phyloP scores from a whole-genome alignment of 148 eudicot genomes.

The Arbutus unedo region DNA sequence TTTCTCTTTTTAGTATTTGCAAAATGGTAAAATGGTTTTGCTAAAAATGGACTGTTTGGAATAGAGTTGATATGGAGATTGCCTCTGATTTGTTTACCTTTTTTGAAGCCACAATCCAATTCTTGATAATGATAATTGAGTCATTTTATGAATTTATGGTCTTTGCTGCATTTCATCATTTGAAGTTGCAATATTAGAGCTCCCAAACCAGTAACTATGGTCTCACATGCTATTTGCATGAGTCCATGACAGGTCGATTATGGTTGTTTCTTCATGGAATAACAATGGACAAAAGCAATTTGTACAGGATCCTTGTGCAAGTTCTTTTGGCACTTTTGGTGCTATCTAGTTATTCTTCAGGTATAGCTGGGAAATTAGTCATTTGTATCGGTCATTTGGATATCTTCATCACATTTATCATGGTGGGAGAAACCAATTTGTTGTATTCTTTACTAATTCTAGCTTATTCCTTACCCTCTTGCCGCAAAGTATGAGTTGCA shows the following conservation, averaged over 20 bases:
- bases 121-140: conserved; percentile 88
- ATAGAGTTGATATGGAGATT: conserved; percentile 96
- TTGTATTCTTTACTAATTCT: too few relatives aligned
- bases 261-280: conserved; percentile 99
- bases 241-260: conserved; percentile 59
- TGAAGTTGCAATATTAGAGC: not conserved
- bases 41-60: conserved; percentile 12
- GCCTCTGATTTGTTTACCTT: conserved; percentile 94
- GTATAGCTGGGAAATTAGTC: not conserved
- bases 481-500: not conserved
- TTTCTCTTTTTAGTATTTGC: not conserved
- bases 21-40: not conserved
- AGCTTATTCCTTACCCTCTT: not conserved
- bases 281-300: conserved; percentile 98
- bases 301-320: conserved; percentile 97
- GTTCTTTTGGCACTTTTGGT: conserved; percentile 22
- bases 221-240: conserved; percentile 18
- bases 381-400: too few relatives aligned
- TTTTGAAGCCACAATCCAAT: conserved; percentile 90
- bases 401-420: too few relatives aligned
- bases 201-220: not conserved
- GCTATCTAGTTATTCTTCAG: not conserved
- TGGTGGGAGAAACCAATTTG: too few relatives aligned
- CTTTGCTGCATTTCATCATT: conserved; percentile 1
- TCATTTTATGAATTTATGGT: conserved; percentile 9